Base-by-base conservation (phyloP, 1,284 basidiomycete genomes). In the Anthracocystis panici-leucophaei region DNA sequence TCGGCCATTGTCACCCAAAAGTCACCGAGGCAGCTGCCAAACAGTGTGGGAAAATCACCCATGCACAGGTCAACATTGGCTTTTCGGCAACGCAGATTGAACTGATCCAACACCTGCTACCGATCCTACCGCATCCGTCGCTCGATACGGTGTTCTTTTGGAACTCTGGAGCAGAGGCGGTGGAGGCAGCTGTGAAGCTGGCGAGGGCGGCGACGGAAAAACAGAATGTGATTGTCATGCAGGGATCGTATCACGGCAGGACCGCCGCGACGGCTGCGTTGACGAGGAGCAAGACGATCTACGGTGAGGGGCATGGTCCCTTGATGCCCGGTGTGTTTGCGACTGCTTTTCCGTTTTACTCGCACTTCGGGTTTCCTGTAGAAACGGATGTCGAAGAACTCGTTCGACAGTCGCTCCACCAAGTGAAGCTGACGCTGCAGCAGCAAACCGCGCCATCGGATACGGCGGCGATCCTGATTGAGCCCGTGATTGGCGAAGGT, bases 81-180 rank as follows among this genome's bases (percentile, higher is more conserved):
- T 81, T 76, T 57, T 78, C 66, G 21, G 57, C 60, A 16, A 54
- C 76, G 4, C 78, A 83, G 58, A 68, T 84, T 53, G 75, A 77
- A 35, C 64, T 83, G 9, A 68, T 83, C 50, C 56, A 71, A 50
- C 62, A 69, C 48, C 78, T 84, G 8, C 61, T 81, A 14, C 74
- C 79, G 16, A 78, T 81, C 72, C 92, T 94, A 90, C 93, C 95
- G 0, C 88, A 96, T 86, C 88, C 90, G 0, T 94, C 93, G 3
- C 89, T 97, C 46, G 92, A 95, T 86, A 93, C 93, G 20, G 95
- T 97, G 51, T 82, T 82, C 58, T 72, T 83, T 57, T 94, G 92
- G 92, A 97, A 95, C 88, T 96, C 94, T 6, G 94, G 94, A 16
- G 92, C 93, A 3, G 95, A 97, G 84, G 94, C 93, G 0, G 89